Evolutionary conservation across 257 asterid species (phyloP), one percentile per base, ranked within the genome.

Genomic region (Solanum medicagineum): DNA sequence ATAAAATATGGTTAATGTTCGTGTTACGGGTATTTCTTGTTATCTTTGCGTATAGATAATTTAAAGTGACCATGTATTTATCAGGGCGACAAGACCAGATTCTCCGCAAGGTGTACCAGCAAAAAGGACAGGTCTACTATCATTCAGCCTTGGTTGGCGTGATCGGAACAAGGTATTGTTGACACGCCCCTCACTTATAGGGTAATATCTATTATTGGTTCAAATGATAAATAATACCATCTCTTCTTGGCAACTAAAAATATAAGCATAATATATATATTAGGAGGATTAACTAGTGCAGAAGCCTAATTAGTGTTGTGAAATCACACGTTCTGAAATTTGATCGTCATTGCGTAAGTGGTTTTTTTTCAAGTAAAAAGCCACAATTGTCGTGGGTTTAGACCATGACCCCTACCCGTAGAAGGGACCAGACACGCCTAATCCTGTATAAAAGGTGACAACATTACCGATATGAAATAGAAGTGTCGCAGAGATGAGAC

Each of bases 131-230:
- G 92, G 97, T 55, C 79, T 95, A 45, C 96, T 95, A 84, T 89
- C 98, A 1, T 95, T 95, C 51, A 92, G 96, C 79, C 91, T 95
- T 8, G 96, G 96, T 77, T 94, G 98, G 98, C 91, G 97, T 81
- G 98, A 95, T 47, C 87, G 90, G 83, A 92, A 89, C 92, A 94
- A 93, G 96, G 98, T 89, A 91, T 65, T 88, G 15, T n/a, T 84
- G 60, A 29, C n/a, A 40, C 20, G 7, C 16, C 19, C 69, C 32
- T 10, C 49, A 32, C 40, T 60, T 14, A 29, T 22, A 54, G 29
- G 44, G 42, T 49, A 81, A 45, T 14, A 24, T 12, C 59, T 53
- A 45, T 26, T 81, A 26, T 62, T 73, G 32, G 36, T 24, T 7
- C 45, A 56, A 69, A 17, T 54, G 85, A 44, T 62, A 47, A 62